Evolutionary conservation across 768 basidiomycete species (phyloP), one percentile per base, ranked within the genome.

Genomic region (Zangia roseola): DNA sequence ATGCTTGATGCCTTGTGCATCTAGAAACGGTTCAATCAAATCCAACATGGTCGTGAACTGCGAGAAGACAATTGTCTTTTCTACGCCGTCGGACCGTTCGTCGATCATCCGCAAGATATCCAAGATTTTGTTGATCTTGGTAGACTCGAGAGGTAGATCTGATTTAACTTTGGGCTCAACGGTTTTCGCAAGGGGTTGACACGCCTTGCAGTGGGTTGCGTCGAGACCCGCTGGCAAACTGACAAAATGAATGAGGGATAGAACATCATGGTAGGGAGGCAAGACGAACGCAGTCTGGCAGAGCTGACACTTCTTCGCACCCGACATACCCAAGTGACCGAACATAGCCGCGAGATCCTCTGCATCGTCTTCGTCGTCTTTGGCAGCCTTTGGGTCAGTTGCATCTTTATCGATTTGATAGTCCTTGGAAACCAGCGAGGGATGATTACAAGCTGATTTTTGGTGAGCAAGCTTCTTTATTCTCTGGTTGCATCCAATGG

Each of bases 51-150:
- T 76, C 1, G 95, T 97, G 54, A 91, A 91, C 62, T 97, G 94
- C 0, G 91, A 94, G 64, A 97, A 98, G 19, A 99, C 84, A 54
- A 98, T 98, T 0, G 94, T 95, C 78, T 97, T 99, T 63, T 97
- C 92, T 52, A 72, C 68, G 14, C 75, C 65, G 13, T 79, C 69
- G 10, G 81, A 75, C 43, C 80, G 74, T 40, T 75, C 69, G 14
- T 84, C 79, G 44, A 93, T 82, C 16, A 82, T 76, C 10, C 71
- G 57, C 35, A 99, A 71, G 10, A 97, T 67, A 58, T 86, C 77
- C 40, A 97, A 58, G 33, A 91, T 78, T 78, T 87, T 92, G 26
- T 85, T 78, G 44, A 92, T 90, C 70, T 99, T 99, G 17, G 94
- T 84, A 7, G 91, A 93, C 25, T 80, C 75, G 0, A 86, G 86